Evolutionary conservation across 139 green algal species (phyloP).

Genomic region (Klebsormidium nitens): DNA sequence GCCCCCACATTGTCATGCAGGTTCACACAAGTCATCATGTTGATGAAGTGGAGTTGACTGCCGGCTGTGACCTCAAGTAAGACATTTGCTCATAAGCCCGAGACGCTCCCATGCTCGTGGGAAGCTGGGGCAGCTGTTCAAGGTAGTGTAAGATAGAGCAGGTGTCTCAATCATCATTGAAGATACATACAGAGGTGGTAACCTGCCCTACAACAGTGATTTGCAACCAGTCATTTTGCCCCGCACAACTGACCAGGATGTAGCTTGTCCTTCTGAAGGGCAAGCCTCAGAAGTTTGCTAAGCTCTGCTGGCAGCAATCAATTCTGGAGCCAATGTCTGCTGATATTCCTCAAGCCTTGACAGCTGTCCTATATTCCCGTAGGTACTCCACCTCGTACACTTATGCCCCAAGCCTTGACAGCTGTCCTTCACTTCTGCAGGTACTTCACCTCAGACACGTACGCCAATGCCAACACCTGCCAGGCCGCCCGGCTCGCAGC

Average conservation of each 20-base stretch:
- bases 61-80: too few relatives aligned
- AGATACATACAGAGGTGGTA: too few relatives aligned
- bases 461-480: slow-evolving; percentile 18
- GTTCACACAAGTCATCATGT: too few relatives aligned
- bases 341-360: background rate
- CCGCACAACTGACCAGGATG: background rate
- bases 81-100: too few relatives aligned
- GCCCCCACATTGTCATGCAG: too few relatives aligned
- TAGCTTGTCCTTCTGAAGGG: background rate
- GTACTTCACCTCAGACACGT: slow-evolving; percentile 34
- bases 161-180: too few relatives aligned
- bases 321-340: background rate
- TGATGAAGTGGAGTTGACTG: too few relatives aligned
- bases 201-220: too few relatives aligned
- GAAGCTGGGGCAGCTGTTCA: too few relatives aligned
- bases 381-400: background rate
- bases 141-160: too few relatives aligned
- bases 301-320: background rate
- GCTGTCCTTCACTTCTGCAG: background rate
- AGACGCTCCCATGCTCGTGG: too few relatives aligned
- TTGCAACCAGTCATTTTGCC: too few relatives aligned
- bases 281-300: background rate
- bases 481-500: slow-evolving; percentile 30
- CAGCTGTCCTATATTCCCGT: background rate
- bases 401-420: background rate